Evolutionary conservation across 192 early-diverging fungal genomes (phyloP), one percentile per base, ranked within the genome.

Genomic region (Coemansia sp.): DNA sequence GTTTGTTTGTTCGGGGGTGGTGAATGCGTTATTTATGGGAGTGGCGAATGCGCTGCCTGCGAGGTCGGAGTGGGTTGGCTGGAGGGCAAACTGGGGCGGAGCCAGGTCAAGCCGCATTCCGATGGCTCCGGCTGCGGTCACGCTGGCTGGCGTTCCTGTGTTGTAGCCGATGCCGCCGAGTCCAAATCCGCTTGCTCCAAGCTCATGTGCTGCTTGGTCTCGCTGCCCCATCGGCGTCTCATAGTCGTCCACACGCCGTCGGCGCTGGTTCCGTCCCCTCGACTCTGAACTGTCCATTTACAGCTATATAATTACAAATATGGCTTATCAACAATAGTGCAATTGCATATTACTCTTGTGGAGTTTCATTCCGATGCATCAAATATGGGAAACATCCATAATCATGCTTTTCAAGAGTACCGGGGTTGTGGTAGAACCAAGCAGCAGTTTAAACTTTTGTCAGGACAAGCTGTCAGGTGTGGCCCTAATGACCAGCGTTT

Each of bases 31-130:
- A 50, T 50, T 10, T 35, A 66, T 39, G 6, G 59, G 50, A 24
- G 52, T 68, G 5, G 63, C 19, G 32, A 65, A 65, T 12, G 54
- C 63, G 53, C 63, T 57, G 29, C 25, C 27, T 37, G 11, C 19
- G 22, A 4, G 35, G 25, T 14, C 24, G 61, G 61, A 8, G 7
- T 7, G 21, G 21, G 21, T 35, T 35, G 32, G 6, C 32, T 53
- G 50, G 1, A 52, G 51, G 4, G 50, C 61, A 52, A 63, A 52
- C 21, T 35, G 59, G 9, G 48, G 62, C 12, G 59, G 45, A 1
- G 43, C 60, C 27, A 62, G 7, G n/a, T 69, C 54, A 39, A 69
- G 45, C 3, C 67, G 59, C 22, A 59, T 25, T 37, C 67, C 67
- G 6, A 68, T 51, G 2, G 66, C 66, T 2, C 15, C 54, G 32